Base-by-base conservation (phyloP, 495 filamentous ascomycete genomes). In the Neurospora tetrasperma region DNA sequence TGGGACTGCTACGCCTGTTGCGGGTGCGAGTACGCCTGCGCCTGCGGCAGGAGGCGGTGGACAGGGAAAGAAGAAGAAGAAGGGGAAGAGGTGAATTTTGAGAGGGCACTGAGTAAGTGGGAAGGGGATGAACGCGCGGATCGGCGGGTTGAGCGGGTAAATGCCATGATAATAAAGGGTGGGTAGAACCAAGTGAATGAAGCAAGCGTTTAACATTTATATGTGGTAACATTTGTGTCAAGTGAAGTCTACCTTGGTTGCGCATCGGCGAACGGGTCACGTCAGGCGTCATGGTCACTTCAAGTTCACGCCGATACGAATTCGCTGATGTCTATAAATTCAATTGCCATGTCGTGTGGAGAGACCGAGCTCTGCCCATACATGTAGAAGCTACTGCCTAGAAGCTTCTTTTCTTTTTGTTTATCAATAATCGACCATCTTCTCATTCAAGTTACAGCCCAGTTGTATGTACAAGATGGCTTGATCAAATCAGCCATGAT, bases 11-110 rank as follows among this genome's bases (percentile, higher is more conserved):
- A 66, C 54, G 5, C 54, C 54, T 8, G 27, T 27, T 27, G 23
- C 5, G 35, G 74, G 75, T 9, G 54, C 74, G 74, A 73, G 79
- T 75, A 71, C 79, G 79, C 74, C 78, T 75, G 62, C 80, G 77
- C 77, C 82, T 79, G 76, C 78, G 80, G 48, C 10, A 79, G 77
- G 80, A 6, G 84, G 78, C 27, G 82, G 82, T 20, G 82, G 82
- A 69, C 84, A 85, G 81, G 83, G 82, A 73, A 86, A 86, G 81
- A 87, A 86, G 82, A 88, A 86, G 82, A 88, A 86, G 83, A 87
- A 86, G 79, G 85, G 85, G 68, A 88, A 87, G 86, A 84, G 85
- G 80, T 87, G 73, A 69, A 59, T 20, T 5, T 6, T 70, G 69
- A 12, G 8, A 3, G 9, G 9, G 23, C 3, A 5, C 39, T 20